These are phyloP conservation scores for Mycena indigotica DNA, from an alignment of 768 basidiomycete genomes.

Conservation along the genomic window DNA sequence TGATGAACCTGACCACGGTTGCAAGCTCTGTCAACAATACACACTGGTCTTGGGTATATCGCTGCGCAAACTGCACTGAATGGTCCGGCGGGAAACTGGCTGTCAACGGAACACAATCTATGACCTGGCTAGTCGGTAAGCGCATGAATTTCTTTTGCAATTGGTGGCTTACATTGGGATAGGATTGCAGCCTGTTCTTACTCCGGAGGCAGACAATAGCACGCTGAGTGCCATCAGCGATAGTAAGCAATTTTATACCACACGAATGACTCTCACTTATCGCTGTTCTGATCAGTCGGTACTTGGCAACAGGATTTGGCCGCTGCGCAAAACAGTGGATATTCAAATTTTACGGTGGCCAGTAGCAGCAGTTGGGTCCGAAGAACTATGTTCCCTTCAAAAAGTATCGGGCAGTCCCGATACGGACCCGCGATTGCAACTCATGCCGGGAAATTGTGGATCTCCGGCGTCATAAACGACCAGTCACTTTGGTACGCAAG, in stretches of 20 bases:
- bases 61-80: conserved; percentile 45
- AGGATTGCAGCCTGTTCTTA: conserved; percentile 1
- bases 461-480: background rate
- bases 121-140: conserved; percentile 7
- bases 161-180: background rate
- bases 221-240: background rate
- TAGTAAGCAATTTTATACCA: too few species aligned
- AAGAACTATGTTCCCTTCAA: conserved; percentile 2
- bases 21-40: conserved; percentile 37
- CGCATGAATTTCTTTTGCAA: background rate
- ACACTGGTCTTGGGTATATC: conserved; percentile 44
- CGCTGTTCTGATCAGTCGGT: background rate
- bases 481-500: conserved; percentile 1
- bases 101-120: background rate
- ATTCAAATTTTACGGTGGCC: background rate
- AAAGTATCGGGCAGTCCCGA: conserved; percentile 4
- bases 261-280: too few species aligned
- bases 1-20: conserved; percentile 21
- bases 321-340: background rate
- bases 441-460: background rate
- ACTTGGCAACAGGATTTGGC: conserved; percentile 4
- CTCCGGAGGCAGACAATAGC: conserved; percentile 8
- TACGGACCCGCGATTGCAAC: background rate
- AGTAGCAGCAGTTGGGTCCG: background rate
- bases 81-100: conserved; percentile 3